A percentile compares a stretch with the other conserved stretches of the same genome.
Conservation (phyloP, 306 rosid species). For the Bauhinia variegata region DNA sequence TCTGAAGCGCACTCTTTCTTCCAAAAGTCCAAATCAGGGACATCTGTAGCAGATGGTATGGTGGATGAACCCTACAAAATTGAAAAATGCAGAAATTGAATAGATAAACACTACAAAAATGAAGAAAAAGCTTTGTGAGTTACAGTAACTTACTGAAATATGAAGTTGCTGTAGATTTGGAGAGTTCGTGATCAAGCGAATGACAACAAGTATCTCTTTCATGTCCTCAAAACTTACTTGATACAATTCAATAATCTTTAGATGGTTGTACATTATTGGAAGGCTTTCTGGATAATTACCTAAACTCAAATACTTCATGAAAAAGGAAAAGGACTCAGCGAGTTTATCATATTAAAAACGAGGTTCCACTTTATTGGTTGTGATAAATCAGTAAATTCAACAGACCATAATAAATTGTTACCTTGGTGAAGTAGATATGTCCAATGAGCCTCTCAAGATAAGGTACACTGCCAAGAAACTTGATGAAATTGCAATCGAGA, state of each 20-base stretch:
- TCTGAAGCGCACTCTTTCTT: slow-evolving; percentile 53
- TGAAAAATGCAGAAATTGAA: slow-evolving; percentile 31
- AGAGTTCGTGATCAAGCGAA: slow-evolving; percentile 76
- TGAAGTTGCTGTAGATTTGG: slow-evolving; percentile 85
- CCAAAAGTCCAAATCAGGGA: slow-evolving; percentile 78
- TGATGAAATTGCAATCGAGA: slow-evolving; percentile 70
- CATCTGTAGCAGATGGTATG: slow-evolving; percentile 49
- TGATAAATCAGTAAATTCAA: slow-evolving; percentile 19
- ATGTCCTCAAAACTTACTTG: slow-evolving; percentile 94
- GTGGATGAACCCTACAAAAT: slow-evolving; percentile 82
- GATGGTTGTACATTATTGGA: slow-evolving; percentile 54
- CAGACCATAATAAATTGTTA: slow-evolving; percentile 34
- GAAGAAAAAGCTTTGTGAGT: not conserved
- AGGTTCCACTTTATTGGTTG: not conserved
- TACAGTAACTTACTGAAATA: slow-evolving; percentile 68
- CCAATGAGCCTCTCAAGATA: slow-evolving; percentile 80
- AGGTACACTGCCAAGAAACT: slow-evolving; percentile 87
- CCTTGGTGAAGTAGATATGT: slow-evolving; percentile 89
- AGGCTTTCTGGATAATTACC: slow-evolving; percentile 55
- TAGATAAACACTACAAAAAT: slow-evolving; percentile 5
- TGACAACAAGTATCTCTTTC: slow-evolving; percentile 85
- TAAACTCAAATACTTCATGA: slow-evolving; percentile 84
- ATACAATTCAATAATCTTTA: slow-evolving; percentile 71
- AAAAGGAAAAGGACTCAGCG: slow-evolving; percentile 16
- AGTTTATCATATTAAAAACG: slow-evolving; percentile 23